phyloP scores from a whole-genome alignment of 441 rosid species.

The Aquilaria agallochum region DNA sequence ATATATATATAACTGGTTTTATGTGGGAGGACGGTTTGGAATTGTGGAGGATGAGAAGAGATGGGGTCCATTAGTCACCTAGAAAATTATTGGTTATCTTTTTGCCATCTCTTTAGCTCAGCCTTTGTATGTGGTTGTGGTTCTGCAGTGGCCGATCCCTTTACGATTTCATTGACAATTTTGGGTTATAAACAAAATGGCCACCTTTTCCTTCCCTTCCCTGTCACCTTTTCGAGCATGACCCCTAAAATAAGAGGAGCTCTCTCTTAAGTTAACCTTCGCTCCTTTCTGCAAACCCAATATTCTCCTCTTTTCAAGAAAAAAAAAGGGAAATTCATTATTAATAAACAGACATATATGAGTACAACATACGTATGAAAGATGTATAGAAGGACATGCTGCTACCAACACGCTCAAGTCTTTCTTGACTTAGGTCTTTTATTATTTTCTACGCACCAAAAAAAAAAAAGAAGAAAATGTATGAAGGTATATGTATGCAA shows the following conservation, averaged over 20 bases:
- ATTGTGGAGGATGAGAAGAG: slow-evolving; percentile 18
- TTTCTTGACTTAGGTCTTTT: too few species aligned
- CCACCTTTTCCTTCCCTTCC: background rate
- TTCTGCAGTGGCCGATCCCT: slow-evolving; percentile 14
- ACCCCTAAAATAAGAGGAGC: background rate
- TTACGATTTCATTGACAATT: slow-evolving; percentile 8
- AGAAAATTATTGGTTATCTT: background rate
- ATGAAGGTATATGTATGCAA: too few species aligned
- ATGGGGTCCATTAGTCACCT: slow-evolving; percentile 25
- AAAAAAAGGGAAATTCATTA: too few species aligned
- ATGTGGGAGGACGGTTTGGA: slow-evolving; percentile 13
- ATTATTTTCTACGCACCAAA: too few species aligned
- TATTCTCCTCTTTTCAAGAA: too few species aligned
- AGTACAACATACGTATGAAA: too few species aligned
- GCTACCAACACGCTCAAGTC: too few species aligned
- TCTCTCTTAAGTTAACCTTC: background rate
- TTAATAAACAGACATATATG: too few species aligned
- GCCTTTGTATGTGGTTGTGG: slow-evolving; percentile 22
- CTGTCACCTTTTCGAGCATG: background rate
- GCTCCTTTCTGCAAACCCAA: too few species aligned
- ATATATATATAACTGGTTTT: too few species aligned
- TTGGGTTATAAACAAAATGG: background rate
- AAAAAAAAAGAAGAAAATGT: too few species aligned
- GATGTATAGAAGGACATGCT: too few species aligned
- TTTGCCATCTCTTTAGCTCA: slow-evolving; percentile 9